Evolutionary conservation across 768 basidiomycete species (phyloP), one percentile per base, ranked within the genome.

Genomic region (Royoungia palumana): DNA sequence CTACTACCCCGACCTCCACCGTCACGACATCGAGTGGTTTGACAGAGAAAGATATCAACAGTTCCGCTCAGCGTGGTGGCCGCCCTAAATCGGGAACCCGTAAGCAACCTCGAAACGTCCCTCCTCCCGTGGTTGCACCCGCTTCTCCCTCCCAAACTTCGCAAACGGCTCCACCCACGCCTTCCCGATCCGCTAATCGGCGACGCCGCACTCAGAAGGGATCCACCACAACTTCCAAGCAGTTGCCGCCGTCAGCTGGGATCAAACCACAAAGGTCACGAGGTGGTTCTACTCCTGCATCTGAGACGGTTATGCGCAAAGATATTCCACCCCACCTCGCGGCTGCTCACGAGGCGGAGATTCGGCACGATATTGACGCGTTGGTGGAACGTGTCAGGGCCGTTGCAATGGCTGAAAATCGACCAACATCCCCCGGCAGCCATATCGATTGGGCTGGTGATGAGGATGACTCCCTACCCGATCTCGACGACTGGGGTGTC

Each of bases 361-460:
- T 83, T 62, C 77, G 77, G 39, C 75, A 78, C 42, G 78, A 86
- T 53, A 82, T 90, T 43, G 83, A 89, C 62, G 81, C 81, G n/a
- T 73, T 89, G 11, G 87, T 89, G 13, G 86, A 90, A 61, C 85
- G 81, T 44, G 83, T 87, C 11, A 73, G 87, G 41, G 82, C 86
- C 9, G 80, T 81, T 7, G 85, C 86, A 9, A 87, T 89, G 81
- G 82, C 75, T 27, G 74, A 79, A 44, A 74, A 80, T 58, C 72
- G 85, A 37, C 83, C 87, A 12, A 70, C 78, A 14, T 85, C 86
- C 2, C 86, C 86, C 13, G 85, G 83, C 28, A 87, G 82, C 49
- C 88, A 91, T 55, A 85, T 91, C 49, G 89, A 92, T 66, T 93
- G 90, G 90, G 90, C 90, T 35, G 85, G 85, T 30, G 88, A 91